These are phyloP conservation scores for Maudiozyma saulgeensis DNA, from an alignment of 805 yeast genomes.

Conservation along the genomic window DNA sequence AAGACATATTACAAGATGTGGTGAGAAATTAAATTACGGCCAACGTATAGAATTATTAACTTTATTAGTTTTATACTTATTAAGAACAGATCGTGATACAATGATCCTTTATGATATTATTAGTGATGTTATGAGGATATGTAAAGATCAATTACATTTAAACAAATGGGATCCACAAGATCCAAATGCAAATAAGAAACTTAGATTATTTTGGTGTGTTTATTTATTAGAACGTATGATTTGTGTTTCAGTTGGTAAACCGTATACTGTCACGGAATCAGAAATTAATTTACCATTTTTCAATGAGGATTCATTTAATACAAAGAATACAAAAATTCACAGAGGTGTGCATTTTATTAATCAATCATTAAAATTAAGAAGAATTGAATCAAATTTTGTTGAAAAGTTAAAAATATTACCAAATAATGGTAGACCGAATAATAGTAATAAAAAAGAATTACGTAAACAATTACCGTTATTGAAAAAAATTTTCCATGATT, in stretches of 20 bases:
- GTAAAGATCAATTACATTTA: slow-evolving; percentile 24
- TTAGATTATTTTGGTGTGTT: slow-evolving; percentile 56
- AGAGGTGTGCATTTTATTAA: slow-evolving; percentile 39
- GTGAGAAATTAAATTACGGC: slow-evolving; percentile 31
- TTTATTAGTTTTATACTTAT: slow-evolving; percentile 43
- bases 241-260: slow-evolving; percentile 52
- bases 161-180: slow-evolving; percentile 21
- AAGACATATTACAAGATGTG: slow-evolving; percentile 43
- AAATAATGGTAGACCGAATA: slow-evolving; percentile 3
- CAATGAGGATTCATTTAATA: slow-evolving; percentile 32
- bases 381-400: slow-evolving; percentile 53
- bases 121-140: slow-evolving; percentile 41
- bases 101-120: slow-evolving; percentile 44
- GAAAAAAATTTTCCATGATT: slow-evolving; percentile 41
- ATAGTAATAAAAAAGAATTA: slow-evolving; percentile 9
- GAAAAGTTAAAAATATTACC: slow-evolving; percentile 39
- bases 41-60: slow-evolving; percentile 46
- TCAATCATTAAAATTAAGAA: slow-evolving; percentile 45
- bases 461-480: slow-evolving; percentile 42
- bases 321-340: slow-evolving; percentile 23
- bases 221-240: slow-evolving; percentile 54
- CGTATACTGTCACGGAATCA: slow-evolving; percentile 43
- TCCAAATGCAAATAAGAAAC: slow-evolving; percentile 30
- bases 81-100: slow-evolving; percentile 54
- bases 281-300: slow-evolving; percentile 44